Conservation (phyloP, 352 stramenopile genomes). For the Phytophthora tubulina region DNA sequence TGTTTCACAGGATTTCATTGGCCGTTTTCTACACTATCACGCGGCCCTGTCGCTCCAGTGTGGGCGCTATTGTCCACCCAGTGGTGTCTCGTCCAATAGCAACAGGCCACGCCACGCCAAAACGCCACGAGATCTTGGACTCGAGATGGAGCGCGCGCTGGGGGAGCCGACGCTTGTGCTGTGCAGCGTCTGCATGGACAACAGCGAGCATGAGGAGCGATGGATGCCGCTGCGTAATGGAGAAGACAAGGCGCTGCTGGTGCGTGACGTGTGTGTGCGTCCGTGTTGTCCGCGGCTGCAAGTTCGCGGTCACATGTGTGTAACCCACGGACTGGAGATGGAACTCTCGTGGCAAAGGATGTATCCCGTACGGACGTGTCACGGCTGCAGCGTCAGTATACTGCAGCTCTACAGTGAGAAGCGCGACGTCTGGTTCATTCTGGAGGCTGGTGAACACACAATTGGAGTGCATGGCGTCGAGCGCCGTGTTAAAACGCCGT, state of each 20-base stretch:
- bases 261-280: conserved; percentile 69
- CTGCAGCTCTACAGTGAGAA: conserved; percentile 58
- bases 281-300: conserved; percentile 60
- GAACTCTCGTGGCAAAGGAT: conserved; percentile 60
- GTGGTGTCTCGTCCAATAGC: conserved; percentile 20
- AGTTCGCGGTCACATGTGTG: conserved; percentile 64
- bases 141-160: conserved; percentile 54
- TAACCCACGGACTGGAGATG: conserved; percentile 55
- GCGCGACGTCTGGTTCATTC: conserved; percentile 72
- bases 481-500: conserved; percentile 32
- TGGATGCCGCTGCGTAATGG: conserved; percentile 45
- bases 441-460: conserved; percentile 37
- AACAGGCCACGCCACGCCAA: conserved; percentile 4
- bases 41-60: conserved; percentile 17
- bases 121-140: background rate
- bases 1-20: conserved; percentile 24
- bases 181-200: conserved; percentile 56
- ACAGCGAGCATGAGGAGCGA: conserved; percentile 38
- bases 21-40: conserved; percentile 25
- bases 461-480: conserved; percentile 44
- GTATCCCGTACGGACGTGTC: conserved; percentile 56
- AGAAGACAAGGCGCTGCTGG: conserved; percentile 49
- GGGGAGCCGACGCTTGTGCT: conserved; percentile 68
- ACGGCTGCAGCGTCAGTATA: conserved; percentile 58
- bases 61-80: background rate